phyloP scores from a whole-genome alignment of 2,329 filamentous ascomycete genomes.

The Sarocladium kiliense region DNA sequence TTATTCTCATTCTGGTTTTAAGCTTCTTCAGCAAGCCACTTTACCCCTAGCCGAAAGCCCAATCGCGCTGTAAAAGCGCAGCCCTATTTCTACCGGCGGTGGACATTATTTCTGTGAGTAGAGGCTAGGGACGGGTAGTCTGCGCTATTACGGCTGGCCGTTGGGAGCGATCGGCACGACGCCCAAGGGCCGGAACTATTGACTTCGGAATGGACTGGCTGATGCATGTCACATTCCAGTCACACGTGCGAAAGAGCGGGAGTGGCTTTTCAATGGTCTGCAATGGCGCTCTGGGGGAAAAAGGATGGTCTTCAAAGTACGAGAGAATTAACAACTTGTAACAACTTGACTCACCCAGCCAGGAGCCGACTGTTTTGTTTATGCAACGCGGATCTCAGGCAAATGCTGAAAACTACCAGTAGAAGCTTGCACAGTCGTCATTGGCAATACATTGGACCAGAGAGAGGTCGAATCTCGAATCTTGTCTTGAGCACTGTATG shows the following conservation, averaged over 20 bases:
- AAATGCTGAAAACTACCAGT: too few relatives aligned
- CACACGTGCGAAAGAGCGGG: background rate
- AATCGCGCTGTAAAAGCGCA: background rate
- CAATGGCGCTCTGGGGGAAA: background rate
- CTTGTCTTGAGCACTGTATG: slow-evolving; percentile 6
- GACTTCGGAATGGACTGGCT: background rate
- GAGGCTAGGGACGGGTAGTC: background rate
- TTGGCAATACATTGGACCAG: background rate
- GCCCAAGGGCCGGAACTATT: slow-evolving; percentile 1
- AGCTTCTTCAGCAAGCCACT: background rate
- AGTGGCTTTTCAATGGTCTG: slow-evolving; percentile 2
- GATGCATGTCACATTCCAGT: background rate
- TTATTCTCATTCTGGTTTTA: background rate
- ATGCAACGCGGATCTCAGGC: too few relatives aligned
- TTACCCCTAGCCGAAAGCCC: background rate
- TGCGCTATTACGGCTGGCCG: background rate
- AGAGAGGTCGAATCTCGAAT: slow-evolving; percentile 1
- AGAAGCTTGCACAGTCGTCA: background rate
- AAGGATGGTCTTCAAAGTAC: too few relatives aligned
- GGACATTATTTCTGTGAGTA: too few relatives aligned
- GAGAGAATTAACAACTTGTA: too few relatives aligned
- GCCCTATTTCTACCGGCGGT: too few relatives aligned
- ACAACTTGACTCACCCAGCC: too few relatives aligned
- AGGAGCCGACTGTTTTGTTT: too few relatives aligned
- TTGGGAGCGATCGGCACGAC: background rate